phyloP scores from a whole-genome alignment of 2,329 filamentous ascomycete species.

The Fusarium luffae region DNA sequence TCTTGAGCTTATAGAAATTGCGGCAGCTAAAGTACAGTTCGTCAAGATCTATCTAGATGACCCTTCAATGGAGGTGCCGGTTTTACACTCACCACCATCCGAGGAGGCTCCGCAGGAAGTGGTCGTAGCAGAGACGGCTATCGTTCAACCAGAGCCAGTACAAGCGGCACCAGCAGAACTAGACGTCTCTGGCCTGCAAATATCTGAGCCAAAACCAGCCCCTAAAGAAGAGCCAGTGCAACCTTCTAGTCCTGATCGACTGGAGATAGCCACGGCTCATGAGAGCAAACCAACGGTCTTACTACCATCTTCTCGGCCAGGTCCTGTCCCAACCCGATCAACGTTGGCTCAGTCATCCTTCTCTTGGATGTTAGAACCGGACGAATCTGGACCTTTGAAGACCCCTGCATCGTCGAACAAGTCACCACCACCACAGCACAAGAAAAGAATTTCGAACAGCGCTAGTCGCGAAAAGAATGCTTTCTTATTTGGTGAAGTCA shows the following conservation, averaged over 20 bases:
- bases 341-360: constrained; percentile 79
- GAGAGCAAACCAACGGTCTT: constrained; percentile 23
- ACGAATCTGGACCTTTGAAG: constrained; percentile 50
- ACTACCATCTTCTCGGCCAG: constrained; percentile 35
- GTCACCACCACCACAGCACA: constrained; percentile 51
- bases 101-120: constrained; percentile 31
- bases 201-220: constrained; percentile 20
- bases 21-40: constrained; percentile 72
- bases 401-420: constrained; percentile 41
- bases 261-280: constrained; percentile 32
- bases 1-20: constrained; percentile 66
- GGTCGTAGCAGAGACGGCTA: constrained; percentile 21
- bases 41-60: constrained; percentile 72
- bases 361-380: constrained; percentile 79
- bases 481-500: constrained; percentile 68
- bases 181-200: constrained; percentile 36
- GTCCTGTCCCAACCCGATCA: constrained; percentile 68
- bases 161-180: constrained; percentile 10
- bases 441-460: constrained; percentile 57
- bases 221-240: constrained; percentile 8
- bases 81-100: constrained; percentile 27
- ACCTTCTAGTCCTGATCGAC: constrained; percentile 28
- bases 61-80: constrained; percentile 62
- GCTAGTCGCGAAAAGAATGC: constrained; percentile 66
- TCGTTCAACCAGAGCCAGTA: constrained; percentile 28